Evolutionary conservation across 2,329 filamentous ascomycete genomes (phyloP).

Genomic region (Bipolaris zeicola): DNA sequence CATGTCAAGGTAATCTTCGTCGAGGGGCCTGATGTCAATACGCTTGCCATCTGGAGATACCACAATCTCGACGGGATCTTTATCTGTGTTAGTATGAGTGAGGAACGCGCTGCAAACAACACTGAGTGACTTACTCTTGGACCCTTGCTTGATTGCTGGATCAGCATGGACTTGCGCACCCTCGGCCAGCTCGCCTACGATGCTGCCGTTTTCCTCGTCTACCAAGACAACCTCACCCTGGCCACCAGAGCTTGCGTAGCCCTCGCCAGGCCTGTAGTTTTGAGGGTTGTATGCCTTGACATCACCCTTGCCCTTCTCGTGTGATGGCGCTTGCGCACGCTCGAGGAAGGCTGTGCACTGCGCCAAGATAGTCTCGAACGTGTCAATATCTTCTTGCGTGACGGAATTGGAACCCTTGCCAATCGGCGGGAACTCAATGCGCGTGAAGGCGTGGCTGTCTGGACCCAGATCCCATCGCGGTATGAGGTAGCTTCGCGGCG

Average conservation of each 20-base stretch:
- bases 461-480: constrained; percentile 93
- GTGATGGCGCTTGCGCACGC: constrained; percentile 69
- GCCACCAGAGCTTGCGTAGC: constrained; percentile 62
- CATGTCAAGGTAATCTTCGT: constrained; percentile 74
- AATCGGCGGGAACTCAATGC: constrained; percentile 83
- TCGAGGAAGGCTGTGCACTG: constrained; percentile 97
- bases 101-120: neutral
- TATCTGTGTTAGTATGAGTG: constrained; percentile 31
- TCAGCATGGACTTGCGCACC: constrained; percentile 82
- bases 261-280: constrained; percentile 79
- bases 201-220: constrained; percentile 94
- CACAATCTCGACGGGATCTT: constrained; percentile 80
- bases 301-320: constrained; percentile 40
- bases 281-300: constrained; percentile 74
- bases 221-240: constrained; percentile 84
- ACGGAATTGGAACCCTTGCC: constrained; percentile 68
- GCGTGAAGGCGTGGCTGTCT: constrained; percentile 86
- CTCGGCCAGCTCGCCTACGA: constrained; percentile 88
- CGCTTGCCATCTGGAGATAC: constrained; percentile 72
- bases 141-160: constrained; percentile 76
- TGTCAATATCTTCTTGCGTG: constrained; percentile 90
- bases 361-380: constrained; percentile 96
- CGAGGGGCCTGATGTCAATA: constrained; percentile 70
- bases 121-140: constrained; percentile 71
- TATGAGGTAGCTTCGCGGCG: constrained; percentile 89